phyloP scores from a whole-genome alignment of 148 eudicot species.

The Oxyria digyna region DNA sequence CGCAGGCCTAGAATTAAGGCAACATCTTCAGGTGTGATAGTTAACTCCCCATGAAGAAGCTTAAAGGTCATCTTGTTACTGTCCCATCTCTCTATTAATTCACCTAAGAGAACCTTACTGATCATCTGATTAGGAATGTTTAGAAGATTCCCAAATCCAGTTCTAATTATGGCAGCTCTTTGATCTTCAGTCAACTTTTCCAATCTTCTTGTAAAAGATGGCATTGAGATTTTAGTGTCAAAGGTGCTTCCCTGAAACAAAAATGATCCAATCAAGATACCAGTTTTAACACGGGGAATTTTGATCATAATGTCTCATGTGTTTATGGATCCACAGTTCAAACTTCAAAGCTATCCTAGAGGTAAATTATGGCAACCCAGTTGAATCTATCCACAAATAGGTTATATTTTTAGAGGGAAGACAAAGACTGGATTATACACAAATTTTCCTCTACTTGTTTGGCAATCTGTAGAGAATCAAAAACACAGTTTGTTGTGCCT shows the following conservation, averaged over 20 bases:
- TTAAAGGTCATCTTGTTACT: slow-evolving; percentile 32
- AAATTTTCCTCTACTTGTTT: neutral
- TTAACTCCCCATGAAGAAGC: slow-evolving; percentile 31
- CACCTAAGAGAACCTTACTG: slow-evolving; percentile 35
- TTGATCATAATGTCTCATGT: neutral
- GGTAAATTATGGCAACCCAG: neutral
- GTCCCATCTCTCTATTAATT: slow-evolving; percentile 58
- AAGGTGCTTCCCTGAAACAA: slow-evolving; percentile 35
- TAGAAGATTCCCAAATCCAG: slow-evolving; percentile 52
- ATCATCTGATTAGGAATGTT: slow-evolving; percentile 29
- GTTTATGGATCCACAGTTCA: neutral
- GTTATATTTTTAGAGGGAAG: neutral
- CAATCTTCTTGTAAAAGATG: slow-evolving; percentile 36
- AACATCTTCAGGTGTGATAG: slow-evolving; percentile 39
- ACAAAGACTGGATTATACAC: neutral
- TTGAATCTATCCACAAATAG: neutral
- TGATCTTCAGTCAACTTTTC: slow-evolving; percentile 40
- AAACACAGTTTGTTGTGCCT: neutral
- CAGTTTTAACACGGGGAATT: neutral
- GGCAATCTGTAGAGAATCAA: neutral
- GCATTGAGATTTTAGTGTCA: slow-evolving; percentile 43
- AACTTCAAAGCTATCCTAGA: too few relatives aligned
- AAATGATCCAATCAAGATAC: neutral
- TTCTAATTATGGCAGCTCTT: slow-evolving; percentile 25
- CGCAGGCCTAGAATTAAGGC: slow-evolving; percentile 50